These are phyloP conservation scores for Chaetomium olivaceum DNA, from an alignment of 2,329 filamentous ascomycete genomes.

Conservation along the genomic window DNA sequence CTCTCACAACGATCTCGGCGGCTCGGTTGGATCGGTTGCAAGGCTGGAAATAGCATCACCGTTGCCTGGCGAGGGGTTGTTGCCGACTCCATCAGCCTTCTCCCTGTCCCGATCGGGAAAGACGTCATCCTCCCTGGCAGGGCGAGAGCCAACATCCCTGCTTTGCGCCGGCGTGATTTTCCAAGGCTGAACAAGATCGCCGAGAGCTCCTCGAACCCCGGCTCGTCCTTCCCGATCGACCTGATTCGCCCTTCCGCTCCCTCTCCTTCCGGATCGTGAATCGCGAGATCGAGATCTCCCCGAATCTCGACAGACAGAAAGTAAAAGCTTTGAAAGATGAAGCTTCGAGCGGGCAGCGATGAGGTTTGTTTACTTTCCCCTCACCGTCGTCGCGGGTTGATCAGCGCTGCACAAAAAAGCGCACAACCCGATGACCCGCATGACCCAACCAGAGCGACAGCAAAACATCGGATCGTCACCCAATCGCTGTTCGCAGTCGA, in stretches of 20 bases:
- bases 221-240: conserved; percentile 10
- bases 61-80: conserved; percentile 21
- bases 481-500: conserved; percentile 25
- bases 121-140: conserved; percentile 28
- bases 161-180: conserved; percentile 21
- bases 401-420: conserved; percentile 10
- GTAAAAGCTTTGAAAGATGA: background rate
- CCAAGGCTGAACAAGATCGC: conserved; percentile 32
- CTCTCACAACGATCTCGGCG: background rate
- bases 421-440: conserved; percentile 25
- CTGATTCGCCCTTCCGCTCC: conserved; percentile 13
- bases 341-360: background rate
- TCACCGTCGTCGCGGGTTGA: background rate
- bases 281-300: conserved; percentile 23
- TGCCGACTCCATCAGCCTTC: conserved; percentile 8
- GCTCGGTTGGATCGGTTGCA: conserved; percentile 10
- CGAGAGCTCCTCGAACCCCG: conserved; percentile 18
- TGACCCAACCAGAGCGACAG: conserved; percentile 20
- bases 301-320: conserved; percentile 3
- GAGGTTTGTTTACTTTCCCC: conserved; percentile 27
- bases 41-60: conserved; percentile 27
- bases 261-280: conserved; percentile 2
- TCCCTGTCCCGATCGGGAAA: conserved; percentile 25
- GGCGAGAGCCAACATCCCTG: conserved; percentile 22
- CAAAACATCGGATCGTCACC: conserved; percentile 23